Evolutionary conservation across 257 asterid genomes (phyloP).

Genomic region (Nicotiana tabacum): DNA sequence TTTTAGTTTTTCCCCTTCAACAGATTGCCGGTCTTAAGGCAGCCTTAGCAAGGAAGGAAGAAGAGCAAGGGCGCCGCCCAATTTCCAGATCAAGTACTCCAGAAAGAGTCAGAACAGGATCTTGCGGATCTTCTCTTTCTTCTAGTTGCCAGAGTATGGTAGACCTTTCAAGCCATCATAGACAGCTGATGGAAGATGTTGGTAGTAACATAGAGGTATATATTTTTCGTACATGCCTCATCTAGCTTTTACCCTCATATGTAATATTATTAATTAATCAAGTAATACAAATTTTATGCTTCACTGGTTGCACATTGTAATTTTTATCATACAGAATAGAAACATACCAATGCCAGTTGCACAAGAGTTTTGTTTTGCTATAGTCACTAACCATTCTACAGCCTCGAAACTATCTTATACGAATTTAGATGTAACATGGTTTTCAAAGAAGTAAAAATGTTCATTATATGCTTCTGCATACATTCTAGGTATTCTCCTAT

Average conservation of each 20-base stretch:
- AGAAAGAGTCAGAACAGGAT: slow-evolving; percentile 33
- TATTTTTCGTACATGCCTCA: not conserved
- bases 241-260: not conserved
- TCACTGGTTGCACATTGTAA: not conserved
- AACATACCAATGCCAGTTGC: not conserved
- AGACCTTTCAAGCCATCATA: not conserved
- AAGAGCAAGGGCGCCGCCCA: slow-evolving; percentile 26
- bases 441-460: not conserved
- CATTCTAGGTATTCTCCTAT: not conserved
- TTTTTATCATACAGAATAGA: not conserved
- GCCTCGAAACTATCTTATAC: not conserved
- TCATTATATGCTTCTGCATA: not conserved
- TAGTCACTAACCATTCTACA: not conserved
- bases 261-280: not conserved
- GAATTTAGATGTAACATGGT: not conserved
- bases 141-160: slow-evolving; percentile 38
- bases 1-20: slow-evolving; percentile 9
- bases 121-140: slow-evolving; percentile 43
- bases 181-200: slow-evolving; percentile 15
- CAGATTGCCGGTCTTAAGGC: slow-evolving; percentile 72
- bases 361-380: not conserved
- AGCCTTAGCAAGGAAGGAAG: slow-evolving; percentile 63
- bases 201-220: slow-evolving; percentile 19
- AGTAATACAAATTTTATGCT: not conserved
- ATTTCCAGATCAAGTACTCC: slow-evolving; percentile 41